Conservation (phyloP, 208 protist species). For the Trypanosoma brucei region DNA sequence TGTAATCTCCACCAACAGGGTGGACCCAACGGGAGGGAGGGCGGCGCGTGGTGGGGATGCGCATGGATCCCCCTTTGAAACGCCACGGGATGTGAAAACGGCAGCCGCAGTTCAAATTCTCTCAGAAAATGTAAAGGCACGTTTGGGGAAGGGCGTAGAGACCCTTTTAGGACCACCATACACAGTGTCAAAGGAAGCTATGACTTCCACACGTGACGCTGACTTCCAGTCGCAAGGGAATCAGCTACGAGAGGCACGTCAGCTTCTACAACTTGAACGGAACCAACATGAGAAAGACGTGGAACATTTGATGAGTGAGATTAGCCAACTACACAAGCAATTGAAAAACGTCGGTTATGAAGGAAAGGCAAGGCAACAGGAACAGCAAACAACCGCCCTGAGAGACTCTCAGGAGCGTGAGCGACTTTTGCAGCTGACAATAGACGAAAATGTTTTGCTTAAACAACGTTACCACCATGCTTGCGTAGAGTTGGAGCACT, state of each 20-base stretch:
- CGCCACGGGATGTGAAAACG: constrained; percentile 5
- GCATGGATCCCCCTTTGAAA: neutral
- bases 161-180: too few species aligned
- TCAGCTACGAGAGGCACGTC: constrained; percentile 3
- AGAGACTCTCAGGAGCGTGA: too few species aligned
- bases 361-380: too few species aligned
- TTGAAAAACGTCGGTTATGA: neutral
- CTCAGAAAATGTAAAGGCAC: too few species aligned
- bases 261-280: constrained; percentile 3
- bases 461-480: constrained; percentile 19
- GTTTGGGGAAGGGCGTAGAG: too few species aligned
- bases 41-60: too few species aligned
- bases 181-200: neutral
- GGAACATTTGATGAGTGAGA: neutral
- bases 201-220: neutral
- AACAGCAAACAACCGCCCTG: too few species aligned
- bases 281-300: constrained; percentile 6
- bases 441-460: constrained; percentile 5
- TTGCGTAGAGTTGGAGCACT: constrained; percentile 18
- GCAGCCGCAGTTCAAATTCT: neutral
- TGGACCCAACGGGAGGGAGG: too few species aligned
- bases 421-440: neutral
- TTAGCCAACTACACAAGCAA: neutral
- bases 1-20: too few species aligned
- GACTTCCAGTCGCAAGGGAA: constrained; percentile 1